These are phyloP conservation scores for Colletotrichum nymphaeae DNA, from an alignment of 2,329 filamentous ascomycete genomes.

Conservation along the genomic window DNA sequence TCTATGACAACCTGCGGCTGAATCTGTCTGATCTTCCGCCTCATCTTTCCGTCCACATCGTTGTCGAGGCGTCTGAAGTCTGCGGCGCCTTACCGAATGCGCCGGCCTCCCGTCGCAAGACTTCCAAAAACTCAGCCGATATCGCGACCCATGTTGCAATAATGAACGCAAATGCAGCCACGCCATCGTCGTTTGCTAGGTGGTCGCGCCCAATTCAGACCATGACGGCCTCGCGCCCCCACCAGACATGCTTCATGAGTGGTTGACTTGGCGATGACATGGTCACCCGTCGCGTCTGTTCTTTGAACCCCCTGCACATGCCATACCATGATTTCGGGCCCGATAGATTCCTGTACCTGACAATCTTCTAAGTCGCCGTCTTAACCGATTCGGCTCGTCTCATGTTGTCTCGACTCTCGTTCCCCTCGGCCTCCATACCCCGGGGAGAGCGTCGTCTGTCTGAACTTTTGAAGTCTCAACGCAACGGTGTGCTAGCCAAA, in stretches of 20 bases:
- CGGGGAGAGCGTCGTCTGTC: neutral
- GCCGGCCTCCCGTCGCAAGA: neutral
- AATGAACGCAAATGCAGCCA: neutral
- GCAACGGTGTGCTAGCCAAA: neutral
- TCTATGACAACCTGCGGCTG: slow-evolving; percentile 29
- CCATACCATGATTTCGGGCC: slow-evolving; percentile 15
- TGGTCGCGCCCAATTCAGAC: neutral
- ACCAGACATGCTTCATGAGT: neutral
- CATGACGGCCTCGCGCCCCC: neutral
- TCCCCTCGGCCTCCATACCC: neutral
- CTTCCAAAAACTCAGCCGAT: slow-evolving; percentile 6
- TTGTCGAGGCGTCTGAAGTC: neutral
- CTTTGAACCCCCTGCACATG: neutral
- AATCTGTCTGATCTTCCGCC: slow-evolving; percentile 35
- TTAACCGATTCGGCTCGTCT: slow-evolving; percentile 18
- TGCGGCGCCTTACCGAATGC: neutral
- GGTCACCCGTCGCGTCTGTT: neutral
- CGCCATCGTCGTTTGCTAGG: neutral
- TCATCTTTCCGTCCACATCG: slow-evolving; percentile 16
- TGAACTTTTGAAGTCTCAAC: slow-evolving; percentile 1
- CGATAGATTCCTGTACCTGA: slow-evolving; percentile 12
- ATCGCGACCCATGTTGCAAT: slow-evolving; percentile 2
- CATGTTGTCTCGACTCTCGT: slow-evolving; percentile 6
- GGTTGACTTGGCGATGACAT: neutral
- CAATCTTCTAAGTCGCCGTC: slow-evolving; percentile 5